Conservation (phyloP, 2,329 filamentous ascomycete genomes). For the Alternaria metachromatica region DNA sequence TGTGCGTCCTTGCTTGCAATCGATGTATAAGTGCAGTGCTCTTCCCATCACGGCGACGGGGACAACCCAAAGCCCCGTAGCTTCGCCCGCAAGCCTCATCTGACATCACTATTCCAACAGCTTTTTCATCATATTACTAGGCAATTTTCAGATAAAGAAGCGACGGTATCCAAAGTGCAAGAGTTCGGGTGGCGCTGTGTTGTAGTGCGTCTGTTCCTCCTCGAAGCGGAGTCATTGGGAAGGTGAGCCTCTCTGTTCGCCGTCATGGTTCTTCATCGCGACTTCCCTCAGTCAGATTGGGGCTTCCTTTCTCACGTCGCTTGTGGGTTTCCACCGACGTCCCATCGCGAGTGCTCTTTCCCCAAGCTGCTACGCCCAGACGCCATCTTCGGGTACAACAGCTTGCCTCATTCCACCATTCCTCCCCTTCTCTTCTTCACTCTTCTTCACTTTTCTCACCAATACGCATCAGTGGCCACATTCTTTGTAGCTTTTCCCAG, state of each 20-base stretch:
- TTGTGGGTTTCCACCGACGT: slow-evolving; percentile 13
- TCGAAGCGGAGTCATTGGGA: slow-evolving; percentile 12
- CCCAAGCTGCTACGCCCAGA: slow-evolving; percentile 27
- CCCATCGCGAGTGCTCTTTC: slow-evolving; percentile 35
- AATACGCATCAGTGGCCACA: slow-evolving; percentile 53
- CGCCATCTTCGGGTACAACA: slow-evolving; percentile 27
- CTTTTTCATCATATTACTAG: slow-evolving; percentile 40
- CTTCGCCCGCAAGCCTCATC: slow-evolving; percentile 24
- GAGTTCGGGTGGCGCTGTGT: slow-evolving; percentile 13
- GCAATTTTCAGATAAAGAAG: background rate
- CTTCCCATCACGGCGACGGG: slow-evolving; percentile 30
- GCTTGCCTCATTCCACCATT: slow-evolving; percentile 20
- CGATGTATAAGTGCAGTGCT: slow-evolving; percentile 39
- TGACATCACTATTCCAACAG: slow-evolving; percentile 47
- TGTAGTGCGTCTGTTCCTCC: slow-evolving; percentile 21
- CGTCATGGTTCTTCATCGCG: slow-evolving; percentile 11
- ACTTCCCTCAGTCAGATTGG: slow-evolving; percentile 27
- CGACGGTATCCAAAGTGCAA: background rate
- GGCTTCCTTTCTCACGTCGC: slow-evolving; percentile 21
- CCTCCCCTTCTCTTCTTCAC: slow-evolving; percentile 30
- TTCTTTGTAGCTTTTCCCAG: slow-evolving; percentile 55
- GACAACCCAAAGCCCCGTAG: slow-evolving; percentile 35
- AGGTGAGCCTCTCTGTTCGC: slow-evolving; percentile 30
- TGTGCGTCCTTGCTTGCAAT: slow-evolving; percentile 23
- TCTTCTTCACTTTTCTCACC: slow-evolving; percentile 49